phyloP scores from a whole-genome alignment of 352 stramenopile genomes.

The Pythium insidiosum region DNA sequence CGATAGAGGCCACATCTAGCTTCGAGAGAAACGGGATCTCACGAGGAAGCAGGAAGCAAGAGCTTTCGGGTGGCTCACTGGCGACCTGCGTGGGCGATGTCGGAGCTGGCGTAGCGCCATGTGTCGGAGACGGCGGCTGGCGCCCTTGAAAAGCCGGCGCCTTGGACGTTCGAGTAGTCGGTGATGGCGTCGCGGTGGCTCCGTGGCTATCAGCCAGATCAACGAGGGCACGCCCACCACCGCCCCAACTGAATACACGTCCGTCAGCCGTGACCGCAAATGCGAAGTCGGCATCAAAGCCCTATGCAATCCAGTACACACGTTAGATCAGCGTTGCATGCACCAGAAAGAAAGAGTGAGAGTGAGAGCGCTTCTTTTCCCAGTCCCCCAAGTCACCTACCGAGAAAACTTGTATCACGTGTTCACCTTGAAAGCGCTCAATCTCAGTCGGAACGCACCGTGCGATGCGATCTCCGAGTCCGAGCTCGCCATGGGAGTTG shows the following conservation, averaged over 20 bases:
- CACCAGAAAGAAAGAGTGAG: neutral
- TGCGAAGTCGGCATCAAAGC: constrained; percentile 57
- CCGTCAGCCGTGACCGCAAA: constrained; percentile 78
- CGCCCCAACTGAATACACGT: constrained; percentile 87
- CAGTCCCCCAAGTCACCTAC: constrained; percentile 11
- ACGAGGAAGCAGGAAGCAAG: constrained; percentile 43
- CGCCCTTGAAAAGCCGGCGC: too few species aligned
- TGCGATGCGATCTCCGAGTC: constrained; percentile 36
- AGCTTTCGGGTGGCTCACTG: neutral
- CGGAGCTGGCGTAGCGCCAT: too few species aligned
- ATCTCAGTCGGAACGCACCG: constrained; percentile 41
- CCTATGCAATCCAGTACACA: too few species aligned
- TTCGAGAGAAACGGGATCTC: constrained; percentile 22
- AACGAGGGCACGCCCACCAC: constrained; percentile 38
- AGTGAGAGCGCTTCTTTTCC: neutral
- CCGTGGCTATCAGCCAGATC: constrained; percentile 9
- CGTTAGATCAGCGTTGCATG: too few species aligned
- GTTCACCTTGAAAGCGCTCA: constrained; percentile 32
- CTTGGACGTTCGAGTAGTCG: neutral
- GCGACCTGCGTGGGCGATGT: neutral
- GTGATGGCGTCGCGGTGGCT: neutral
- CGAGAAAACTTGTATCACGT: constrained; percentile 37
- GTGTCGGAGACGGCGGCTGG: too few species aligned
- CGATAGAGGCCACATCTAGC: constrained; percentile 20
- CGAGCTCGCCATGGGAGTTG: constrained; percentile 61